Evolutionary conservation across 208 protist species (phyloP).

Genomic region (Vickermania ingenoplastis): DNA sequence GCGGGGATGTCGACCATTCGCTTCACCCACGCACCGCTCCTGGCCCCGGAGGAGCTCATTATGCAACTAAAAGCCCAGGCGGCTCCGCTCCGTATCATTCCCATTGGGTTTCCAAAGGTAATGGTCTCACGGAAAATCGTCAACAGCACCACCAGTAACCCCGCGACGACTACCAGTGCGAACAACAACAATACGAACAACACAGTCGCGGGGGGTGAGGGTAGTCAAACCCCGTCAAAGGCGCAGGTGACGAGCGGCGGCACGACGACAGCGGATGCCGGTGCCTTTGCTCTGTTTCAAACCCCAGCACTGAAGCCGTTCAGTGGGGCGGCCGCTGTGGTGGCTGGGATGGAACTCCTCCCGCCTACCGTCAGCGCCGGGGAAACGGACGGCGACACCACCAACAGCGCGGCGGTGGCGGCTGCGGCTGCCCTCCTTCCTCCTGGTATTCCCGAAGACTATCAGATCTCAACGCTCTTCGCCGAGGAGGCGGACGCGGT

Average conservation of each 20-base stretch:
- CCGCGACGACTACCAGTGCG: not conserved
- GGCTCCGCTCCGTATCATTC: slow-evolving; percentile 37
- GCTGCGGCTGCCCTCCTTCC: not conserved
- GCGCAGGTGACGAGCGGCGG: not conserved
- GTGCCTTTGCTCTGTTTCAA: not conserved
- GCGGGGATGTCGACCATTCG: slow-evolving; percentile 15
- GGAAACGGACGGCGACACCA: not conserved
- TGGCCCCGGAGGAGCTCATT: slow-evolving; percentile 26
- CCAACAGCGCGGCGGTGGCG: not conserved
- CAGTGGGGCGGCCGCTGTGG: not conserved
- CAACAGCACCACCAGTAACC: not conserved
- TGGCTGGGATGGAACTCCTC: slow-evolving; percentile 31
- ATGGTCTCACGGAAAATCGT: slow-evolving; percentile 18
- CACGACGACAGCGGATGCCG: too few species aligned
- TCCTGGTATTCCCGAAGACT: slow-evolving; percentile 13
- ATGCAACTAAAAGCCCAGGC: slow-evolving; percentile 38
- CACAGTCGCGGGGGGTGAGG: too few species aligned
- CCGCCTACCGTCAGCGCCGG: slow-evolving; percentile 9
- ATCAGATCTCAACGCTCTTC: slow-evolving; percentile 60
- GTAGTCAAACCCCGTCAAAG: not conserved
- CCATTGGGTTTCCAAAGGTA: slow-evolving; percentile 34
- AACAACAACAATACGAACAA: not conserved
- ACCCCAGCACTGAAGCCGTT: not conserved
- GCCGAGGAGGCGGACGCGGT: slow-evolving; percentile 64
- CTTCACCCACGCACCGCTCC: slow-evolving; percentile 26